Percentiles rank a stretch among this genome's conserved stretches.
Conservation (phyloP, 2,329 filamentous ascomycete genomes). For the Pezicula radicicola region DNA sequence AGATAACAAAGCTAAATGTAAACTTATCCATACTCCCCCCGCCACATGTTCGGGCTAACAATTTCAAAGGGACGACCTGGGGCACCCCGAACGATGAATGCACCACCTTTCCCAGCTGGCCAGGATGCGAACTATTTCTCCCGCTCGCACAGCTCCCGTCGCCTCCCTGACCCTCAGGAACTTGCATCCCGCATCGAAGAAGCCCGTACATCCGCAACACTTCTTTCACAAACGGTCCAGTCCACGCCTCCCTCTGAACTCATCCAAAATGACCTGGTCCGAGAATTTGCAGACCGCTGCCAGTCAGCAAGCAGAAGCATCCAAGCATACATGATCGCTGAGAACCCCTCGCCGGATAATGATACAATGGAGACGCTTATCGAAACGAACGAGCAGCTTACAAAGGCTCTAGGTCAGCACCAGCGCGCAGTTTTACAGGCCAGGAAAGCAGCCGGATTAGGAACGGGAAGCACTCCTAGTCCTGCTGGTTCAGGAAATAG, state of each 20-base stretch:
- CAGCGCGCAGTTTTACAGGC: conserved; percentile 73
- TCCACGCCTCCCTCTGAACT: conserved; percentile 77
- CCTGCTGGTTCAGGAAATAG: conserved; percentile 8
- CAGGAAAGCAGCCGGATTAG: conserved; percentile 49
- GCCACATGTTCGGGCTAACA: conserved; percentile 6
- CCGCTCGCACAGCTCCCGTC: conserved; percentile 43
- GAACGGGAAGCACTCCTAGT: conserved; percentile 18
- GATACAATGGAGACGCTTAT: conserved; percentile 92
- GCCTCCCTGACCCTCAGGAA: conserved; percentile 68
- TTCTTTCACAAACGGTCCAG: conserved; percentile 88
- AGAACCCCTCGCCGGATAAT: conserved; percentile 80
- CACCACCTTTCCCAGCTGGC: conserved; percentile 39
- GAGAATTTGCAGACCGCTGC: conserved; percentile 88
- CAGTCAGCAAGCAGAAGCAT: conserved; percentile 76
- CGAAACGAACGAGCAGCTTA: conserved; percentile 89
- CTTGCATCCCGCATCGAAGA: conserved; percentile 83
- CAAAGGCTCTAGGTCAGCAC: conserved; percentile 77
- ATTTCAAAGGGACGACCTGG: conserved; percentile 19
- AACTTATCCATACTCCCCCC: conserved; percentile 4
- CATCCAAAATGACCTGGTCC: conserved; percentile 80
- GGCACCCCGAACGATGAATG: conserved; percentile 38
- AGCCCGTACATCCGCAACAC: conserved; percentile 83
- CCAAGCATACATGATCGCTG: conserved; percentile 79
- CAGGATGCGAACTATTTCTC: conserved; percentile 56
- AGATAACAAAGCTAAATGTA: conserved; percentile 45